A percentile compares a stretch with the other conserved stretches of the same genome.
These are phyloP conservation scores for Mucor piriformis DNA, from an alignment of 371 early-diverging fungal species.

Conservation along the genomic window DNA sequence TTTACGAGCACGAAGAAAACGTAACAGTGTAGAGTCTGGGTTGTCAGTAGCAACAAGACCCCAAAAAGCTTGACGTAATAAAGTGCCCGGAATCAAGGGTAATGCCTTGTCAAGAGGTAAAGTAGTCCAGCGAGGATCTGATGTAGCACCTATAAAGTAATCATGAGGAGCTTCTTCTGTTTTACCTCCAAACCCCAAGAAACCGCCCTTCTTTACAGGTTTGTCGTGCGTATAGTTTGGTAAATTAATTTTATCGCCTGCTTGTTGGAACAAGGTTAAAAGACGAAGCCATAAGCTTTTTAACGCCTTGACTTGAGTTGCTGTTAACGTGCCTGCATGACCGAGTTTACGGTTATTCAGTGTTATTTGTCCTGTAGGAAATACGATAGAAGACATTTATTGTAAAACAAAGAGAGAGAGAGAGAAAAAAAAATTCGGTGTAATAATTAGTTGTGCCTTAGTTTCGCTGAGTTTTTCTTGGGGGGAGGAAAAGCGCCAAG, in stretches of 20 bases:
- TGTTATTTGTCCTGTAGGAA: constrained; percentile 1
- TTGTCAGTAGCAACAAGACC: constrained; percentile 58
- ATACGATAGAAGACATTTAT: constrained; percentile 6
- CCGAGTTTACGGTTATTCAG: constrained; percentile 27
- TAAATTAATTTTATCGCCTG: constrained; percentile 25
- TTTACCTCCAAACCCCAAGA: constrained; percentile 33
- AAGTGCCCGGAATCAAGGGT: constrained; percentile 40
- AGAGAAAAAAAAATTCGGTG: background rate
- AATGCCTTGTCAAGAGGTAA: constrained; percentile 46
- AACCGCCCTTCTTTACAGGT: constrained; percentile 14
- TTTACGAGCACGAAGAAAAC: constrained; percentile 79
- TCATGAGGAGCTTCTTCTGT: constrained; percentile 35
- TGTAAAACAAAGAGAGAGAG: background rate
- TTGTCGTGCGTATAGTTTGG: constrained; percentile 18
- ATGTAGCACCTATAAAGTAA: constrained; percentile 52
- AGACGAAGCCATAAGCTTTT: constrained; percentile 47
- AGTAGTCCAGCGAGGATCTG: constrained; percentile 42
- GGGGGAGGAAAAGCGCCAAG: too few species aligned
- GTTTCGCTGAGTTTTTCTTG: too few species aligned
- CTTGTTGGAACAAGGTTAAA: constrained; percentile 50
- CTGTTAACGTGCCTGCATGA: constrained; percentile 32
- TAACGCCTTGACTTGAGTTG: constrained; percentile 5
- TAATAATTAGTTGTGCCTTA: too few species aligned
- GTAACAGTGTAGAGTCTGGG: constrained; percentile 67
- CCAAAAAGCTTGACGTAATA: constrained; percentile 54